Percentiles rank a stretch among this genome's conserved stretches.
Conservation (phyloP, 148 eudicot species). For the Chenopodium berlandieri region DNA sequence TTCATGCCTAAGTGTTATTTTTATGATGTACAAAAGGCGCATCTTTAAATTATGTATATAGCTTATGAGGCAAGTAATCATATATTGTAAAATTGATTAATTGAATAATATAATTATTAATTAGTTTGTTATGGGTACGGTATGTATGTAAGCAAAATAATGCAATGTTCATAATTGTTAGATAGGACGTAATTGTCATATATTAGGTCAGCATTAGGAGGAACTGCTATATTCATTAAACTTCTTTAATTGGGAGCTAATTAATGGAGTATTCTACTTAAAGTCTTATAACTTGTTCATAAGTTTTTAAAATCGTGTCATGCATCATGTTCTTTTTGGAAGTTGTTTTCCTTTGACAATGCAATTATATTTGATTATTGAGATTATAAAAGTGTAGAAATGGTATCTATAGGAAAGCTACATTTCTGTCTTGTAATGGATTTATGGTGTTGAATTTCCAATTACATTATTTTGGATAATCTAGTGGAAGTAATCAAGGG, state of each 20-base stretch:
- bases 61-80: neutral
- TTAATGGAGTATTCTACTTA: conserved; percentile 11
- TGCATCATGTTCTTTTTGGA: conserved; percentile 9
- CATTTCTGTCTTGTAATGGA: neutral
- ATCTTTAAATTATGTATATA: neutral
- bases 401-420: neutral
- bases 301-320: conserved; percentile 3
- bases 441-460: neutral
- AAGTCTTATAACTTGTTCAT: conserved; percentile 4
- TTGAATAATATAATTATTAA: too few relatives aligned
- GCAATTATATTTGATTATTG: conserved; percentile 1
- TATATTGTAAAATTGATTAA: too few relatives aligned
- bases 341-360: conserved; percentile 13
- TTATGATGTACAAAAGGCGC: neutral
- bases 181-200: conserved; percentile 16
- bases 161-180: conserved; percentile 3
- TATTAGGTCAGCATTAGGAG: conserved; percentile 19
- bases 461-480: neutral
- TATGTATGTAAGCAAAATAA: neutral
- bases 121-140: neutral
- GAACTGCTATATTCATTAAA: neutral
- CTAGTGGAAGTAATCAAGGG: neutral
- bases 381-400: neutral
- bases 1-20: conserved; percentile 12
- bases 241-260: conserved; percentile 1